phyloP scores from a whole-genome alignment of 768 basidiomycete genomes.

The Roridomyces roridus region DNA sequence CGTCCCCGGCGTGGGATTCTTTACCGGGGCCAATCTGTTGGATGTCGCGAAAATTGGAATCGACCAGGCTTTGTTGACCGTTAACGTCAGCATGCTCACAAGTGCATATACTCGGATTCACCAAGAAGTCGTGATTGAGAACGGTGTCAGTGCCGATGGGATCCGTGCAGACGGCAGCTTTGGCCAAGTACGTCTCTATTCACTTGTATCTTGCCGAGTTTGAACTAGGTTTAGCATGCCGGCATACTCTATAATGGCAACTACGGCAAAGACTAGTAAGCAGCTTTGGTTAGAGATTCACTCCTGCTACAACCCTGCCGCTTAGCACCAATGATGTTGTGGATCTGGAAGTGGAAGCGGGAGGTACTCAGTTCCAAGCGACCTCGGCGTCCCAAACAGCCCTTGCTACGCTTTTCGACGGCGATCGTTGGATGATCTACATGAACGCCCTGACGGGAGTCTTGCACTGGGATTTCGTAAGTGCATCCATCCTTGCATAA shows the following conservation, averaged over 20 bases:
- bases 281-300: background rate
- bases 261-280: slow-evolving; percentile 63
- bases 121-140: slow-evolving; percentile 54
- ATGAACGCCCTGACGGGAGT: slow-evolving; percentile 59
- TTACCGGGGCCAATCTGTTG: slow-evolving; percentile 70
- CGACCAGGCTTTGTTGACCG: slow-evolving; percentile 49
- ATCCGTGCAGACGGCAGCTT: slow-evolving; percentile 62
- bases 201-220: background rate
- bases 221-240: slow-evolving; percentile 46
- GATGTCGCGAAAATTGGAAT: slow-evolving; percentile 71
- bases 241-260: slow-evolving; percentile 78
- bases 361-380: slow-evolving; percentile 64
- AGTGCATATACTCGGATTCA: slow-evolving; percentile 61
- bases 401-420: slow-evolving; percentile 62
- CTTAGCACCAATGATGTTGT: slow-evolving; percentile 69
- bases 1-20: slow-evolving; percentile 50
- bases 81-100: slow-evolving; percentile 49
- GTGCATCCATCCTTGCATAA: slow-evolving; percentile 29
- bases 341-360: slow-evolving; percentile 64
- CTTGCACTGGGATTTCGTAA: slow-evolving; percentile 76
- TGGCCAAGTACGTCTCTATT: slow-evolving; percentile 32
- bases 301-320: background rate
- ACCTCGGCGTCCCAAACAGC: slow-evolving; percentile 47
- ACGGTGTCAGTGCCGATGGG: slow-evolving; percentile 60
- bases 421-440: slow-evolving; percentile 75